Conservation (phyloP, 2,329 filamentous ascomycete species). For the Bretziella fagacearum region DNA sequence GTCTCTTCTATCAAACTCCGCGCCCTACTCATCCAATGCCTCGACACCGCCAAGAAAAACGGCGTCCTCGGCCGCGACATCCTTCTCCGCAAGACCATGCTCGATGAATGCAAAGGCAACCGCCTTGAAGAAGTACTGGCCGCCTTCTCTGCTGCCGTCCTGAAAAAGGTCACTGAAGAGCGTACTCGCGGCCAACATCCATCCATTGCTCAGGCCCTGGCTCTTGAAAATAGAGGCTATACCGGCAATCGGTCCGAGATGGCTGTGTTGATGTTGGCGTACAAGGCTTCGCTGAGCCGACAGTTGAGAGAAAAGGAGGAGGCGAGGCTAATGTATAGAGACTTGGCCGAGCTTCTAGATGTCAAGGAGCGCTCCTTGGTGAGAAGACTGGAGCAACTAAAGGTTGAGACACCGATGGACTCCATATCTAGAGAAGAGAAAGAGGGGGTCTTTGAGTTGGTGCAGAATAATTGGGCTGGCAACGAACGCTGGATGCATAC, state of each 20-base stretch:
- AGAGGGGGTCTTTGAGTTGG: constrained; percentile 37
- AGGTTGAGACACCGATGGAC: constrained; percentile 18
- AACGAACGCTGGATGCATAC: constrained; percentile 56
- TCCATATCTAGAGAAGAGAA: constrained; percentile 27
- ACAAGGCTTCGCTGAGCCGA: constrained; percentile 48
- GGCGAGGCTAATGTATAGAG: constrained; percentile 38
- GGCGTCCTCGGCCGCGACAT: constrained; percentile 64
- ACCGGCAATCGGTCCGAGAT: constrained; percentile 38
- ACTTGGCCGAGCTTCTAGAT: constrained; percentile 48
- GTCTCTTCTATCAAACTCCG: constrained; percentile 83
- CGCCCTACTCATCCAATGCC: constrained; percentile 59
- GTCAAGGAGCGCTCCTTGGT: constrained; percentile 43
- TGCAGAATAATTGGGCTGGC: constrained; percentile 64
- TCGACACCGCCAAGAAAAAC: constrained; percentile 78
- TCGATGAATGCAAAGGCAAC: constrained; percentile 90
- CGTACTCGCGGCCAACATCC: constrained; percentile 25
- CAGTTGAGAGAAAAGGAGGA: constrained; percentile 43
- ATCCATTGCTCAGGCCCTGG: constrained; percentile 36
- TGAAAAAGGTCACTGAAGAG: constrained; percentile 44
- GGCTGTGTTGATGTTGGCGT: constrained; percentile 51
- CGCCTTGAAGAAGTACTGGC: constrained; percentile 75
- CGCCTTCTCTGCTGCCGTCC: constrained; percentile 64
- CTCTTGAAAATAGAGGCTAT: constrained; percentile 42
- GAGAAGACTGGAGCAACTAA: constrained; percentile 33
- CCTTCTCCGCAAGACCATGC: constrained; percentile 78